Evolutionary conservation across 108 stramenopile species (phyloP), one percentile per base, ranked within the genome.

Genomic region (Epipyxis sp.): DNA sequence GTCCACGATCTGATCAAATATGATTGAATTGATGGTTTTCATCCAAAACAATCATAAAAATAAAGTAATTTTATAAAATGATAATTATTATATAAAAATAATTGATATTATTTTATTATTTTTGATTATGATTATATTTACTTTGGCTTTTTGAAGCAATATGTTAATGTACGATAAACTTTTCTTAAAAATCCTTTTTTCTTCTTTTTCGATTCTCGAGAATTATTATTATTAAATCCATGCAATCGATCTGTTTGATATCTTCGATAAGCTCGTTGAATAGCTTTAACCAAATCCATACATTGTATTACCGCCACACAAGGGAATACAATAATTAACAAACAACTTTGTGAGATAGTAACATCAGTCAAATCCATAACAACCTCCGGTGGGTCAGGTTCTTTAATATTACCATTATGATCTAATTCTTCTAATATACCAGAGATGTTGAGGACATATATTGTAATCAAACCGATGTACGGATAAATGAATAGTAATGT

Each of bases 281-380:
- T 32, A 37, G 61, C 61, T 16, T 6, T 65, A 6, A 25, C 35
- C 25, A 65, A 25, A 37, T 65, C 61, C 10, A 16, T 13, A 37
- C 20, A 6, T 37, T 65, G 61, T 10, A 65, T 65, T 10, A 16
- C 20, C 20, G 34, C 6, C 30, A 65, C 34, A 10, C 27, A 29
- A 10, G 61, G 61, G 30, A 65, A 32, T 29, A 16, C 61, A 25
- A 16, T 32, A 29, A 65, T 32, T 10, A 35, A 65, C 6, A 65
- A 6, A 65, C 3, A 65, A 32, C 30, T 6, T 65, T 65, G 61
- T 32, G 34, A 65, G 6, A 65, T 32, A 32, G 61, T 65, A 16
- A 65, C 61, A 37, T 65, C 61, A 37, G 61, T 32, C 61, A 65
- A 13, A 65, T 65, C 61, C 34, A 10, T 29, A 37, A 37, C 61